Evolutionary conservation across 1,139 yeast genomes (phyloP), one percentile per base, ranked within the genome.

Genomic region (Pichia sp.): DNA sequence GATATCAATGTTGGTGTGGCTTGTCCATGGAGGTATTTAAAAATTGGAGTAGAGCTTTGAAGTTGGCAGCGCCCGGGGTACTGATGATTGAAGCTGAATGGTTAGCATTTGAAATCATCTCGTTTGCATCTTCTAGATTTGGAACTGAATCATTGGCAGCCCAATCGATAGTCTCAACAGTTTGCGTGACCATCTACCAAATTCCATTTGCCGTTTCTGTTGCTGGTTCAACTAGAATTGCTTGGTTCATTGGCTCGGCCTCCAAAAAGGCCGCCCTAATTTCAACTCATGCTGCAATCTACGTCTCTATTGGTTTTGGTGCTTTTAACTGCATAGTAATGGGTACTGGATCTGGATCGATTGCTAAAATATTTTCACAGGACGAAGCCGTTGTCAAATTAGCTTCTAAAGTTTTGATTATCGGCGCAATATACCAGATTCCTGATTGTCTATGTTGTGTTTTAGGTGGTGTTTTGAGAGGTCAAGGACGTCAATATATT

Each of bases 191-290:
- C 48, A 73, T 84, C 34, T 87, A 85, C 65, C 93, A 87, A 67
- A 74, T 86, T 16, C 90, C 93, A 5, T 84, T 85, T 71, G 89
- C 92, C 1, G 75, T 85, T 51, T 80, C 88, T 7, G 84, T 87
- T 51, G 89, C 90, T 4, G 79, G 88, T 1, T 82, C 90, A 11
- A 85, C 93, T 0, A 76, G 93, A 70, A 78, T 86, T 47, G 95
- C 93, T 1, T 85, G 89, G 81, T 85, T 75, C 62, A 78, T 87
- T 58, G 95, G 95, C 8, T 86, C 90, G 1, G 87, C 87, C 0
- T 76, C 84, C 3, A 78, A 75, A 56, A 60, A 64, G 19, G 73
- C 85, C 0, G 81, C 85, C 0, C 65, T 69, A n/a, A 71, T 69
- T 1, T 75, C 75, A 5, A 62, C 75, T 0, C 65, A 70, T 15